A percentile compares a stretch with the other conserved stretches of the same genome.
Conservation (phyloP, 192 early-diverging fungal genomes). For the Coemansia sp. region DNA sequence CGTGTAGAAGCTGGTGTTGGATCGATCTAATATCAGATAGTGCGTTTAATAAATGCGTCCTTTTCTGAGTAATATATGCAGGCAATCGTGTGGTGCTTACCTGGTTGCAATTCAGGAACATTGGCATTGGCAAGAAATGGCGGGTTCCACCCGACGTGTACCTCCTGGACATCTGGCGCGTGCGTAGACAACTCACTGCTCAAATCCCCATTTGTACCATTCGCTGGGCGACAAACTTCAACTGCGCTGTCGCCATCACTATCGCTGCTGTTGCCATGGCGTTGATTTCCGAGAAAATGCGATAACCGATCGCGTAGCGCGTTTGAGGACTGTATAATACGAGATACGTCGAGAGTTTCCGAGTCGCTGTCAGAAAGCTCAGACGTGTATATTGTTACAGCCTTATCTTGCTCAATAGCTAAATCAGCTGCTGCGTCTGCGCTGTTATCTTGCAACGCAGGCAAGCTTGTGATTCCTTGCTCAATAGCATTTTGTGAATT, state of each 20-base stretch:
- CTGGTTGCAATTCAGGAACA: background rate
- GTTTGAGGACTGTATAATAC: conserved; percentile 20
- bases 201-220: too few species aligned
- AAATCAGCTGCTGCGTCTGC: background rate
- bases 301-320: conserved; percentile 13
- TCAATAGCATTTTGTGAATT: background rate
- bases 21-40: background rate
- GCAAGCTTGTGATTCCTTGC: too few species aligned
- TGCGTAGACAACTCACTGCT: background rate
- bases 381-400: background rate
- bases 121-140: background rate
- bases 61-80: background rate
- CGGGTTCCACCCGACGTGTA: conserved; percentile 5
- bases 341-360: conserved; percentile 17
- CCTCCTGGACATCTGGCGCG: background rate
- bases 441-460: too few species aligned
- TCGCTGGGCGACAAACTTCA: background rate
- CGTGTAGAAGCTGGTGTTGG: background rate
- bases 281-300: background rate
- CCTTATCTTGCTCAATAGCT: background rate
- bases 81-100: background rate
- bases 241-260: conserved; percentile 1
- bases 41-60: background rate
- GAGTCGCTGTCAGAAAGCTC: conserved; percentile 20
- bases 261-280: background rate